Base-by-base conservation (phyloP, 2,329 filamentous ascomycete species). In the Catunica adiposa region DNA sequence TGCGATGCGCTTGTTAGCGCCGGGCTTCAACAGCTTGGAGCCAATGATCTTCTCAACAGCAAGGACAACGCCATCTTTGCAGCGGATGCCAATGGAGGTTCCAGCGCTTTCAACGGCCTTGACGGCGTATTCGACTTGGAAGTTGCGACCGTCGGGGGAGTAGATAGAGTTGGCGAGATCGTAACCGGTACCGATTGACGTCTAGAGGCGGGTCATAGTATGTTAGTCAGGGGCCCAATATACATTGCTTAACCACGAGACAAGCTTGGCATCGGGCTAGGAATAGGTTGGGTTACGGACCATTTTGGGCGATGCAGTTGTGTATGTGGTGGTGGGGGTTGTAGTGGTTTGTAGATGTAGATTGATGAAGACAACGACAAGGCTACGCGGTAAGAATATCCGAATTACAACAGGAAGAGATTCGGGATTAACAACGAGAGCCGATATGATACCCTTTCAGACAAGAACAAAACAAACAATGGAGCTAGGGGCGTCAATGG, bases 81-180 rank as follows among this genome's bases (percentile, higher is more conserved):
- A 95, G 69, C 89, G 80, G 71, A 98, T 95, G 63, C 92, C 92
- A 69, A 98, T 82, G 55, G 89, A 89, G 56, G 92, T 98, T 66
- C 92, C 90, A 62, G 90, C 92, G 66, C 94, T 97, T 75, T 98
- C 92, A 61, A 98, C 92, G 56, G 92, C 92, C 77, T 98, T 98
- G 64, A 94, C 85, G 63, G 92, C 92, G 70, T 98, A 98, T 78
- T 98, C 92, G 70, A 94, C 88, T 73, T 98, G 92, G 72, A 98
- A 98, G 72, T 98, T 98, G 64, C 92, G 86, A 68, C 92, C 92
- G 74, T 98, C 92, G 62, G 92, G 92, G 51, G 92, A 97, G 78
- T 97, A 98, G 76, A 97, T 94, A 67, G 92, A 97, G 80, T 98
- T 98, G 69, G 88, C 88, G 66, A 98, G 84, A 81, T 98, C 92